Evolutionary conservation across 495 filamentous ascomycete genomes (phyloP), one percentile per base, ranked within the genome.

Genomic region (Aspergillus baeticus): DNA sequence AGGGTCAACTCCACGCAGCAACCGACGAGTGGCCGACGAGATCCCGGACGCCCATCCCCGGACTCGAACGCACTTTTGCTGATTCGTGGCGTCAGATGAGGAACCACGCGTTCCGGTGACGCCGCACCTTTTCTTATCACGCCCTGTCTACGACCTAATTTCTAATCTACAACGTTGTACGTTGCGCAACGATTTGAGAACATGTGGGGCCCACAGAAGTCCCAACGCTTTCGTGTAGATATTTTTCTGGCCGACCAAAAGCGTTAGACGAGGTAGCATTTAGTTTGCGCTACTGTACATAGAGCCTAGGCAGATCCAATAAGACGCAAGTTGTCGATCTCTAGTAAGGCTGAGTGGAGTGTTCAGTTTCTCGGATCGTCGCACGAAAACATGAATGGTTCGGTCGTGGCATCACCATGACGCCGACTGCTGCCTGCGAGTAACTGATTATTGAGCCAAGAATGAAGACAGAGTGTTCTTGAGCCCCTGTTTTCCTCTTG

Each of bases 51-150:
- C 68, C 68, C 26, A 55, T 67, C 23, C 69, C 69, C 10, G 68
- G 70, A 5, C 54, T 74, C 18, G 73, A 77, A 35, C 68, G 73
- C 52, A 68, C 69, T 10, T 69, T 77, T 7, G 72, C 60, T 14
- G 69, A 66, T 49, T 68, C 64, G 33, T 75, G 72, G 73, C 73
- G 75, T 52, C 59, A 76, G 22, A 69, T 76, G 55, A 73, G 68
- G 53, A 64, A 74, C 26, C 73, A 73, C 58, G 70, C 71, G 46
- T 76, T 75, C 53, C 65, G 70, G 57, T 68, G 58, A 67, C 47
- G 31, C 29, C 47, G 31, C 29, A 37, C 20, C 18, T 22, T 43
- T 36, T 36, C 46, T 13, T 45, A 6, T 45, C 23, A 50, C 17
- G 34, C 13, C 34, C 20, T 11, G 47, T 21, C 47, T 38, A 50